Percentiles rank a stretch among this genome's conserved stretches.
Evolutionary conservation across 2,329 filamentous ascomycete genomes (phyloP).

Genomic region (Zalaria obscura): DNA sequence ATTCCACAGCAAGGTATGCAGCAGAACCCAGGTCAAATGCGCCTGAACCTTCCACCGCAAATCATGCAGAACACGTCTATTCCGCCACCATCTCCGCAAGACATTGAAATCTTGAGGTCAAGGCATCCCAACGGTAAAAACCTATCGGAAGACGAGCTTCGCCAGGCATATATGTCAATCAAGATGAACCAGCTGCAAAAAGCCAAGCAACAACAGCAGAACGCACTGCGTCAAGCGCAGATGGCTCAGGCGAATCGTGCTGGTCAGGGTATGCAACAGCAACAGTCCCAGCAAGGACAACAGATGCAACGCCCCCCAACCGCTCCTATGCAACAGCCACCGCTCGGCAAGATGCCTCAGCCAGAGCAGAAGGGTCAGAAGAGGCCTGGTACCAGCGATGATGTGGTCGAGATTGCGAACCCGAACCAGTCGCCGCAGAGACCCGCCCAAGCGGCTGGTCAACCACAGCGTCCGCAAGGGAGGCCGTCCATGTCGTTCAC

Average conservation of each 20-base stretch:
- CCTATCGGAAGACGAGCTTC: constrained; percentile 29
- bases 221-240: constrained; percentile 17
- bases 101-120: constrained; percentile 24
- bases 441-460: constrained; percentile 1
- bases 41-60: neutral
- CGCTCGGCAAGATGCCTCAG: constrained; percentile 10
- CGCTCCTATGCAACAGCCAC: constrained; percentile 10
- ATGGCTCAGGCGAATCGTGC: constrained; percentile 8
- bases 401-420: constrained; percentile 24
- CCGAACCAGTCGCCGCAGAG: constrained; percentile 10
- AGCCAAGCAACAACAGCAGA: constrained; percentile 6
- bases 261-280: constrained; percentile 6
- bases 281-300: constrained; percentile 13
- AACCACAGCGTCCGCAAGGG: constrained; percentile 9
- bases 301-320: constrained; percentile 18
- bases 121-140: constrained; percentile 11
- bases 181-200: constrained; percentile 2
- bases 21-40: constrained; percentile 11
- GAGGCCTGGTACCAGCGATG: constrained; percentile 22
- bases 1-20: constrained; percentile 14
- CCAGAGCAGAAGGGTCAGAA: constrained; percentile 16
- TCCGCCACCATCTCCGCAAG: constrained; percentile 22
- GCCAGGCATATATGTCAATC: constrained; percentile 9
- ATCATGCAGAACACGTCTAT: constrained; percentile 6
- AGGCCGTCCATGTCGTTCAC: constrained; percentile 4